These are phyloP conservation scores for Didymella exigua DNA, from an alignment of 2,329 filamentous ascomycete genomes.

Conservation along the genomic window DNA sequence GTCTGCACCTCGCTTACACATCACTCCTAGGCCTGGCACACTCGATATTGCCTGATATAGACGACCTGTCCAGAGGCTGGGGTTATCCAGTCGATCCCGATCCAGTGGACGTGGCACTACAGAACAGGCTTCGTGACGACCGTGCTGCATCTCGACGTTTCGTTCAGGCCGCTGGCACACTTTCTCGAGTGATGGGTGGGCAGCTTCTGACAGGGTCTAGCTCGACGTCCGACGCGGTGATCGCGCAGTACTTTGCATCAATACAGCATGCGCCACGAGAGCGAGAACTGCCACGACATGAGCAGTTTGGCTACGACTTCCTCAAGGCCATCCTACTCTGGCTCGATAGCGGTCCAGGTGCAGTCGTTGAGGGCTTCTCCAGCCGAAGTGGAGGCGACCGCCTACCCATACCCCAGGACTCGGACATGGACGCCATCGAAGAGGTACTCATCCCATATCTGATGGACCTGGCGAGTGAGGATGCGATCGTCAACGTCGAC, in stretches of 20 bases:
- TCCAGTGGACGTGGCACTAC: conserved; percentile 58
- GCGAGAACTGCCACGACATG: conserved; percentile 42
- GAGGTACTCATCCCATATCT: conserved; percentile 65
- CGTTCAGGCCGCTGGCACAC: conserved; percentile 65
- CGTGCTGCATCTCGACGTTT: conserved; percentile 64
- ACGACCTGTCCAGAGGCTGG: conserved; percentile 62
- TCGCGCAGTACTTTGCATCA: conserved; percentile 54
- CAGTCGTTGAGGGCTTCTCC: conserved; percentile 63
- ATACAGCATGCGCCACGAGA: conserved; percentile 54
- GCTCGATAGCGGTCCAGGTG: conserved; percentile 63
- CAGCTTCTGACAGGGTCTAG: conserved; percentile 53
- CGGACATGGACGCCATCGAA: conserved; percentile 60
- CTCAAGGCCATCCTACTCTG: conserved; percentile 67
- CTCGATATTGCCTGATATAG: conserved; percentile 60
- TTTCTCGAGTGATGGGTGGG: conserved; percentile 63
- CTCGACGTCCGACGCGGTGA: conserved; percentile 36
- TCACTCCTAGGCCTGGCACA: conserved; percentile 48
- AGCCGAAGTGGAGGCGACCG: conserved; percentile 52
- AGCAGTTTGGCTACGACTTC: conserved; percentile 69
- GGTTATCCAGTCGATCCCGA: conserved; percentile 64
- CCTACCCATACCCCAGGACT: conserved; percentile 59
- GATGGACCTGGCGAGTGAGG: conserved; percentile 57
- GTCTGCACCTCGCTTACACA: conserved; percentile 53
- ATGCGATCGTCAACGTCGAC: conserved; percentile 61
- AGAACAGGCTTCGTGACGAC: conserved; percentile 62